Evolutionary conservation across 2,329 filamentous ascomycete species (phyloP).

Genomic region (Cercospora sesami): DNA sequence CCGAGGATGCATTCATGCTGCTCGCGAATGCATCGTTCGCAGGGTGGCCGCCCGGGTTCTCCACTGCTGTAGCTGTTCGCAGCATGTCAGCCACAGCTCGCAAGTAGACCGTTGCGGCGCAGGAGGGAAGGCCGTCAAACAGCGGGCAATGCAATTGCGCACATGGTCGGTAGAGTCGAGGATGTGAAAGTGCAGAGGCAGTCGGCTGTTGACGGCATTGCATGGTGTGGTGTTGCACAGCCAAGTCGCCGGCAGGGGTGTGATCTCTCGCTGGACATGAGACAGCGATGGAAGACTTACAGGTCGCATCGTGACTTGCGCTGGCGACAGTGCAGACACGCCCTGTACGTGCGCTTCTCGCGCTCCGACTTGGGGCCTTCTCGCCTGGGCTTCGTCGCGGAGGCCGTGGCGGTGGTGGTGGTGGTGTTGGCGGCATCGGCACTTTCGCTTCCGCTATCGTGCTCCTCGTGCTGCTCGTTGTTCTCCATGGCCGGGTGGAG

Average conservation of each 20-base stretch:
- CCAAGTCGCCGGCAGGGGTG: not conserved
- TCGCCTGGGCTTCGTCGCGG: not conserved
- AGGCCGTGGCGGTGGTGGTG: not conserved
- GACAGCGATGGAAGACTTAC: slow-evolving; percentile 26
- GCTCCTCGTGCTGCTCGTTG: slow-evolving; percentile 6
- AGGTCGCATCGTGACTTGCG: slow-evolving; percentile 39
- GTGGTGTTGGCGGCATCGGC: slow-evolving; percentile 19
- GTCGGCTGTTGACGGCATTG: slow-evolving; percentile 20
- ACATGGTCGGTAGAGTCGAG: not conserved
- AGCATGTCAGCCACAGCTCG: not conserved
- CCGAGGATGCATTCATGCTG: slow-evolving; percentile 40
- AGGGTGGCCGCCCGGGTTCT: slow-evolving; percentile 36
- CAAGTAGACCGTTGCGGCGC: not conserved
- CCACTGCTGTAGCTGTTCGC: slow-evolving; percentile 36
- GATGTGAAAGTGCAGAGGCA: not conserved
- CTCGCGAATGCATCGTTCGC: slow-evolving; percentile 39
- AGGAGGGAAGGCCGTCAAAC: not conserved
- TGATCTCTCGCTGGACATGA: not conserved
- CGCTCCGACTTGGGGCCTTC: slow-evolving; percentile 30
- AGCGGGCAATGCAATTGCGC: not conserved
- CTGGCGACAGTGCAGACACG: slow-evolving; percentile 38
- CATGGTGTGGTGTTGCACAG: not conserved
- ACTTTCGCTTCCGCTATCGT: slow-evolving; percentile 6
- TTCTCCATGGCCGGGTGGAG: slow-evolving; percentile 9
- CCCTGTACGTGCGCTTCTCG: slow-evolving; percentile 38